phyloP scores from a whole-genome alignment of 305 asterid genomes.

The Fraxinus baroniana region DNA sequence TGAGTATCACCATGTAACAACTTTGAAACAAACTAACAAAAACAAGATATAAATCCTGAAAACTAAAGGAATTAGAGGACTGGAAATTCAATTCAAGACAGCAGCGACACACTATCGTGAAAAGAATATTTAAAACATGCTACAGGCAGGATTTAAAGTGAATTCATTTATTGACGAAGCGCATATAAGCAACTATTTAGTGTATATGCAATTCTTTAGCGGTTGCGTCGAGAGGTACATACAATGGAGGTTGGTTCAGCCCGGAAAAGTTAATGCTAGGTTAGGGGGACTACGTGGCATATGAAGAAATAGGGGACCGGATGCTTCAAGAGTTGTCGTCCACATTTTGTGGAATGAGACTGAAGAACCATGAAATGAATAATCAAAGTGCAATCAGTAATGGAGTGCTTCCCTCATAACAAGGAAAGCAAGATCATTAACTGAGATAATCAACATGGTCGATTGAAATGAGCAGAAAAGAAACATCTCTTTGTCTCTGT shows the following conservation, averaged over 20 bases:
- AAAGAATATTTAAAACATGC: neutral
- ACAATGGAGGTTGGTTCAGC: neutral
- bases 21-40: neutral
- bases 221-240: neutral
- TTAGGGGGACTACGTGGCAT: neutral
- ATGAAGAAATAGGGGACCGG: neutral
- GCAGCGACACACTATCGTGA: neutral
- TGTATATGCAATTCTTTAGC: neutral
- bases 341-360: neutral
- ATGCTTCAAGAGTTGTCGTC: neutral
- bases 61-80: neutral
- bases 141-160: neutral
- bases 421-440: neutral
- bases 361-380: neutral
- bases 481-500: neutral
- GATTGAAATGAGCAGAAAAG: neutral
- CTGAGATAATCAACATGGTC: neutral
- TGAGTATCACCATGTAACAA: neutral
- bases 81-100: neutral
- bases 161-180: neutral
- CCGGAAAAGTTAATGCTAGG: neutral
- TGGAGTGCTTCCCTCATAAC: neutral
- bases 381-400: neutral
- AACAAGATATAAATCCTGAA: neutral
- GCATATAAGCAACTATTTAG: neutral